Evolutionary conservation across 768 basidiomycete genomes (phyloP).

Genomic region (Hericium rajendrae): DNA sequence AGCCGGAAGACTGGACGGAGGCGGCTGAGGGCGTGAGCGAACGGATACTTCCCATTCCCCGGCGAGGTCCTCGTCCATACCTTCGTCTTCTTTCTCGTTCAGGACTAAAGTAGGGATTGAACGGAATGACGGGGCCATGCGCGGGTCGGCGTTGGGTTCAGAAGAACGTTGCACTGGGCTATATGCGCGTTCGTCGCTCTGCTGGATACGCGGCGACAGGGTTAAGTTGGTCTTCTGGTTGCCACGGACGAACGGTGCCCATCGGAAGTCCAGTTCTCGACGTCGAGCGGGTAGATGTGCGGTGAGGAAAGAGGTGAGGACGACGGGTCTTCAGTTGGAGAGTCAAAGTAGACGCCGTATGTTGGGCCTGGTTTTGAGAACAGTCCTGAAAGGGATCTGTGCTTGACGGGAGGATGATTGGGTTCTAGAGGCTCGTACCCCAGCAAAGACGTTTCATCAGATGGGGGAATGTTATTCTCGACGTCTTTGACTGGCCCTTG

Average conservation of each 20-base stretch:
- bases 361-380: slow-evolving; percentile 45
- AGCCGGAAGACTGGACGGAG: too few species aligned
- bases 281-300: neutral
- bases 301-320: slow-evolving; percentile 14
- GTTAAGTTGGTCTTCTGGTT: neutral
- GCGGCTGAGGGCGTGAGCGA: too few species aligned
- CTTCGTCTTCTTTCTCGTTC: too few species aligned
- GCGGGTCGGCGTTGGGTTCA: neutral
- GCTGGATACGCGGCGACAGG: too few species aligned
- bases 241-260: neutral
- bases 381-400: neutral
- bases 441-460: too few species aligned
- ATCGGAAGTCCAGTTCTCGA: neutral
- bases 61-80: neutral
- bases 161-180: too few species aligned
- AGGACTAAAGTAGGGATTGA: too few species aligned
- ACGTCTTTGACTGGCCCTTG: too few species aligned
- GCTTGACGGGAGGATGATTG: too few species aligned
- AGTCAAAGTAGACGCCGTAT: slow-evolving; percentile 37
- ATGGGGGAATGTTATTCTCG: too few species aligned
- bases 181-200: too few species aligned
- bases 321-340: slow-evolving; percentile 39
- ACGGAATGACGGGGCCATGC: neutral
- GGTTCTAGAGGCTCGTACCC: too few species aligned
- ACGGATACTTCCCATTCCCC: neutral